These are phyloP conservation scores for Beauveria scarabaeidicola DNA, from an alignment of 2,329 filamentous ascomycete species.

Conservation along the genomic window DNA sequence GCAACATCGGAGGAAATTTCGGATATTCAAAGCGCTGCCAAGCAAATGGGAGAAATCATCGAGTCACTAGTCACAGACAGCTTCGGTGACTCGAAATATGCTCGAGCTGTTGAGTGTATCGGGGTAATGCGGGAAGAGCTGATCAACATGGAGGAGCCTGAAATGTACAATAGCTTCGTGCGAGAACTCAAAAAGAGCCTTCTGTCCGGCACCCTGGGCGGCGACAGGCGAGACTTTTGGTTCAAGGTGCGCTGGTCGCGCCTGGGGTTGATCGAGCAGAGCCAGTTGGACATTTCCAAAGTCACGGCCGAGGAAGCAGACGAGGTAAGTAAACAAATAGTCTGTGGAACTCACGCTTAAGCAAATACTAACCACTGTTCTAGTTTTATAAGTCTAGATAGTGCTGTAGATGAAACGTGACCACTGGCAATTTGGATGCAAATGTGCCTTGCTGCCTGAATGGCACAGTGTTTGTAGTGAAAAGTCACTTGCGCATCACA, in stretches of 20 bases:
- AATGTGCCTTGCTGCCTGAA: not conserved
- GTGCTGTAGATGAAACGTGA: not conserved
- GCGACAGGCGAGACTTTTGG: conserved; percentile 78
- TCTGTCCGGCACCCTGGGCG: conserved; percentile 60
- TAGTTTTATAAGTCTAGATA: conserved; percentile 32
- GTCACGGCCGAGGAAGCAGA: conserved; percentile 65
- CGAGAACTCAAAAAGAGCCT: conserved; percentile 63
- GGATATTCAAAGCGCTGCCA: conserved; percentile 56
- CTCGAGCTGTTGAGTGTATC: conserved; percentile 65
- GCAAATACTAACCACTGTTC: conserved; percentile 18
- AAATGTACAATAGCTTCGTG: conserved; percentile 67
- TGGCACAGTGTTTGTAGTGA: not conserved
- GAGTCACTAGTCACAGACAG: conserved; percentile 60
- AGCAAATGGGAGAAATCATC: conserved; percentile 68
- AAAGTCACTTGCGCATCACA: not conserved
- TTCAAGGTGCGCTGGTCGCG: conserved; percentile 57
- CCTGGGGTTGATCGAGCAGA: conserved; percentile 64
- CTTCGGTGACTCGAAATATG: conserved; percentile 68
- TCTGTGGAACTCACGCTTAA: not conserved
- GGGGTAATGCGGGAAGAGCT: conserved; percentile 72
- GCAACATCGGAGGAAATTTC: conserved; percentile 49
- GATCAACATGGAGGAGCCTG: conserved; percentile 65
- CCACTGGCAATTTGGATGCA: not conserved
- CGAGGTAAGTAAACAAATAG: conserved; percentile 33
- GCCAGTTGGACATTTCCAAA: conserved; percentile 52